Percentiles rank a stretch among this genome's conserved stretches.
Evolutionary conservation across 2,329 filamentous ascomycete species (phyloP).

Genomic region (Neofusicoccum kwambonambiense): DNA sequence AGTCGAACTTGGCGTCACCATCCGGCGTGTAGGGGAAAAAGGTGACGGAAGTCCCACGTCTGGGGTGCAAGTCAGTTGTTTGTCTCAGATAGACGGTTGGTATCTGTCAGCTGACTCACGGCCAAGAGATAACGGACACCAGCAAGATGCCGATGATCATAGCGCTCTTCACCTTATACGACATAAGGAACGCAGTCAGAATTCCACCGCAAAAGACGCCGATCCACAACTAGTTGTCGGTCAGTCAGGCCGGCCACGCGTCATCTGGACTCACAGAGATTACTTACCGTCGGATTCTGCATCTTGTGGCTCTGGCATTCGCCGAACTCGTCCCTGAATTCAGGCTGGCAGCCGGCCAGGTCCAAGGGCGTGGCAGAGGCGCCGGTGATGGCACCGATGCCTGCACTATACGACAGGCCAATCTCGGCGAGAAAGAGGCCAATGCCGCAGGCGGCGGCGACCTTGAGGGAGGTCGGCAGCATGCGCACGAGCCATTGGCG

Average conservation of each 20-base stretch:
- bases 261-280: conserved; percentile 15
- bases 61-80: conserved; percentile 26
- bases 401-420: conserved; percentile 74
- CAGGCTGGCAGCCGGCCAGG: conserved; percentile 69
- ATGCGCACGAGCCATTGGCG: conserved; percentile 84
- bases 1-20: conserved; percentile 71
- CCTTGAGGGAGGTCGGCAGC: conserved; percentile 80
- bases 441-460: conserved; percentile 82
- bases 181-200: conserved; percentile 75
- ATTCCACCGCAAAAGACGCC: conserved; percentile 84
- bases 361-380: conserved; percentile 63
- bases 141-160: conserved; percentile 80
- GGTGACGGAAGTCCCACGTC: conserved; percentile 68
- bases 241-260: neutral
- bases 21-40: conserved; percentile 71
- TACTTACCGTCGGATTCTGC: conserved; percentile 64
- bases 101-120: conserved; percentile 37
- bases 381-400: conserved; percentile 76
- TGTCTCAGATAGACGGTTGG: neutral
- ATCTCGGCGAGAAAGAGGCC: conserved; percentile 77
- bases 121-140: conserved; percentile 87
- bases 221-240: conserved; percentile 65
- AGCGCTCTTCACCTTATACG: conserved; percentile 82
- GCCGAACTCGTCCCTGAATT: conserved; percentile 51
- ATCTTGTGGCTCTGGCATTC: conserved; percentile 71